Conservation (phyloP, 2,329 filamentous ascomycete genomes). For the Aspergillus niger region DNA sequence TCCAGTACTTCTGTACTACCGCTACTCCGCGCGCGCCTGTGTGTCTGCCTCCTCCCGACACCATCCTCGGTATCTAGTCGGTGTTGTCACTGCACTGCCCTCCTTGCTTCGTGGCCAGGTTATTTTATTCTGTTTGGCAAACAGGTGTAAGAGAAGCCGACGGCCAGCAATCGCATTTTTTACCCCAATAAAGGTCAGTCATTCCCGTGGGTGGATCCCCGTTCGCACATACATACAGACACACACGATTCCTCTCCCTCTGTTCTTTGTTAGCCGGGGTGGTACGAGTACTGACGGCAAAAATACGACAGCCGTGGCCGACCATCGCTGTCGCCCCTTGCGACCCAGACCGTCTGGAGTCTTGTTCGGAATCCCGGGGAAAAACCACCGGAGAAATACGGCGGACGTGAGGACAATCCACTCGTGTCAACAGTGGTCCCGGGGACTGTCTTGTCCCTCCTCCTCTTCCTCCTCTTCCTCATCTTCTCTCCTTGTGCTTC, state of each 20-base stretch:
- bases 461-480: constrained; percentile 2
- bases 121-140: background rate
- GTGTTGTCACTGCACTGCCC: background rate
- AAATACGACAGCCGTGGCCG: constrained; percentile 4
- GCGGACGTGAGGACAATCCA: constrained; percentile 16
- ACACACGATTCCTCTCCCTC: background rate
- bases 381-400: constrained; percentile 27
- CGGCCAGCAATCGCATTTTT: background rate
- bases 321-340: constrained; percentile 9
- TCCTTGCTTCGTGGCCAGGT: background rate
- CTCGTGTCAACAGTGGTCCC: constrained; percentile 18
- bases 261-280: background rate
- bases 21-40: too few relatives aligned
- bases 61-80: background rate
- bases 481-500: background rate
- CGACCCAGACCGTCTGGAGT: constrained; percentile 13
- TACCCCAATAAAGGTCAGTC: background rate
- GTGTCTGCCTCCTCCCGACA: background rate
- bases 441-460: constrained; percentile 18
- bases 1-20: background rate
- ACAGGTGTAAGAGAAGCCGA: background rate
- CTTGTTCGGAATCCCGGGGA: constrained; percentile 25
- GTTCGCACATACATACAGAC: background rate
- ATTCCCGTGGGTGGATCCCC: background rate
- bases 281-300: constrained; percentile 8